Percentiles rank a stretch among this genome's conserved stretches.
Conservation (phyloP, 768 basidiomycete species). For the Leccinum sublutescens region DNA sequence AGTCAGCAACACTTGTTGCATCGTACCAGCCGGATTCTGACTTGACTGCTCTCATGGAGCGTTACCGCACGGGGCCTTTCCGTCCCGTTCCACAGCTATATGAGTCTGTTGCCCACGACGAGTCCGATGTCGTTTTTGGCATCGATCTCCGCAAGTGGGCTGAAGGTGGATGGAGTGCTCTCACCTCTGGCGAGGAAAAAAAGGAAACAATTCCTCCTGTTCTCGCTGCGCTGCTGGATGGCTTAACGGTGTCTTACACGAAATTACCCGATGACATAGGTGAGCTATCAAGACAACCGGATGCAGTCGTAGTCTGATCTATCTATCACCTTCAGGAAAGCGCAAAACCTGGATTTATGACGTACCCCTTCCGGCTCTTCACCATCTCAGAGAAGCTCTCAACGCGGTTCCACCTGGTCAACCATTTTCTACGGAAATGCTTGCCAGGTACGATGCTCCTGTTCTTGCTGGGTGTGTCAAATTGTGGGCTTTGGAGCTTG, state of each 20-base stretch:
- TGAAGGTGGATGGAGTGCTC: slow-evolving; percentile 70
- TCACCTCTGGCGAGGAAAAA: slow-evolving; percentile 55
- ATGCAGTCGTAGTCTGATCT: not conserved
- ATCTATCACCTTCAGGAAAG: slow-evolving; percentile 52
- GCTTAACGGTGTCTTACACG: slow-evolving; percentile 60
- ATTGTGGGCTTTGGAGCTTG: slow-evolving; percentile 88
- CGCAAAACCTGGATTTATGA: slow-evolving; percentile 96
- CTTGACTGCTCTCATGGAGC: slow-evolving; percentile 83
- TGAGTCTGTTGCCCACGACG: slow-evolving; percentile 80
- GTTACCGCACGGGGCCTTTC: slow-evolving; percentile 93
- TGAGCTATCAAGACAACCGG: slow-evolving; percentile 32
- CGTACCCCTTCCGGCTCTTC: slow-evolving; percentile 77
- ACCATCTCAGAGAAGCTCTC: slow-evolving; percentile 81
- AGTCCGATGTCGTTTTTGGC: slow-evolving; percentile 85
- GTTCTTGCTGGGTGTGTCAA: slow-evolving; percentile 84
- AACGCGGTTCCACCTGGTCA: slow-evolving; percentile 62
- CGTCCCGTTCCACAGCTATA: slow-evolving; percentile 82
- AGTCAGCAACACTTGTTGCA: slow-evolving; percentile 72
- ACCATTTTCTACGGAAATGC: slow-evolving; percentile 51
- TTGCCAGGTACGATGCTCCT: slow-evolving; percentile 78
- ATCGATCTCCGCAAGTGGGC: slow-evolving; percentile 91
- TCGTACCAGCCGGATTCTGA: slow-evolving; percentile 89
- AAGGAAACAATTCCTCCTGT: slow-evolving; percentile 72
- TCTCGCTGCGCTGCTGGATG: slow-evolving; percentile 61
- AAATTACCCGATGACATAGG: slow-evolving; percentile 62